phyloP scores from a whole-genome alignment of 208 protist species.

The Leishmania gerbilli region DNA sequence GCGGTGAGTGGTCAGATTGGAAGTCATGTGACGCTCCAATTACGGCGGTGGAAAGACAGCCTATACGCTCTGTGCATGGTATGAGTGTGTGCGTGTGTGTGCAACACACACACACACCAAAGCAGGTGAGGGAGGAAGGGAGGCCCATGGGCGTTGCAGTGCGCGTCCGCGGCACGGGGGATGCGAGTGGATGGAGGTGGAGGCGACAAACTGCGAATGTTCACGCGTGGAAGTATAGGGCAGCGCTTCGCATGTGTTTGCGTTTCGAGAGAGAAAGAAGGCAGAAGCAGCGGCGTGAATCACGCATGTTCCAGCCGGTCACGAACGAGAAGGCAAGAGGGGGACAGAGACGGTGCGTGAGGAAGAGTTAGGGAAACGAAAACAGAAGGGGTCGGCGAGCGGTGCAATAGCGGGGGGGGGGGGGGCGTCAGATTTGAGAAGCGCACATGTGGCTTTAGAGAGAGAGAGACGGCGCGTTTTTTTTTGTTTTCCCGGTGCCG shows the following conservation, averaged over 20 bases:
- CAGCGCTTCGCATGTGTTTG: too few relatives aligned
- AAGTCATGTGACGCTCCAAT: not conserved
- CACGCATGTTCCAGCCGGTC: not conserved
- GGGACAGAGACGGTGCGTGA: not conserved
- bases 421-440: not conserved
- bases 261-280: not conserved
- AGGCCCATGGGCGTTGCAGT: too few relatives aligned
- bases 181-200: too few relatives aligned
- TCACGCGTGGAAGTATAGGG: too few relatives aligned
- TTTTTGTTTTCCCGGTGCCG: not conserved
- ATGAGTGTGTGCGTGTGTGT: not conserved
- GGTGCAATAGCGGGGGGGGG: too few relatives aligned
- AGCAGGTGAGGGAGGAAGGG: too few relatives aligned
- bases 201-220: too few relatives aligned
- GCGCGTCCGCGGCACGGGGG: too few relatives aligned
- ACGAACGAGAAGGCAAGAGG: not conserved
- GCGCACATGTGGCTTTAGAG: not conserved
- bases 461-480: not conserved
- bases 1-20: not conserved
- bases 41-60: not conserved
- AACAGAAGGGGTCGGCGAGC: not conserved
- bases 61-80: too few relatives aligned
- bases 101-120: not conserved
- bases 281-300: not conserved
- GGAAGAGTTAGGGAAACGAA: not conserved